A percentile compares a stretch with the other conserved stretches of the same genome.
Conservation (phyloP, 441 rosid species). For the Syzygium syzygioides region DNA sequence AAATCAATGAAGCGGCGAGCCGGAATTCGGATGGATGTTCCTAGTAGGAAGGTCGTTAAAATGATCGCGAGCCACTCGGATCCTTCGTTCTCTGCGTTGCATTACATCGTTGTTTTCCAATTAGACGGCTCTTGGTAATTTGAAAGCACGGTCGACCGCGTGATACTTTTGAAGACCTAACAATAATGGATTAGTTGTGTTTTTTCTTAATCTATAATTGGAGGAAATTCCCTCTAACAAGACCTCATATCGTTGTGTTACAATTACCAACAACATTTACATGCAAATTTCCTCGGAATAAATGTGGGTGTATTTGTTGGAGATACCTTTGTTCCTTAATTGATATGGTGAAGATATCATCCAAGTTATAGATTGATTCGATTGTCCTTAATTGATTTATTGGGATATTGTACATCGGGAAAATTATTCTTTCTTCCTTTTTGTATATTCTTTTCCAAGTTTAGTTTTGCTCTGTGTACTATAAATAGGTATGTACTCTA, state of each 20-base stretch:
- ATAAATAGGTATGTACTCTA: too few species aligned
- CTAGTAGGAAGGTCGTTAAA: background rate
- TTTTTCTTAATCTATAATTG: background rate
- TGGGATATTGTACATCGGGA: too few species aligned
- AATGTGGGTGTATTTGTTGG: background rate
- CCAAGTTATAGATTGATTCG: too few species aligned
- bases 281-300: background rate
- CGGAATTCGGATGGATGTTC: background rate
- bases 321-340: too few species aligned
- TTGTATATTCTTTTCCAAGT: too few species aligned
- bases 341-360: too few species aligned
- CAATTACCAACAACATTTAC: background rate
- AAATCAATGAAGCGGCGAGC: background rate
- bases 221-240: background rate
- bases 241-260: background rate
- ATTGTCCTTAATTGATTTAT: too few species aligned
- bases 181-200: too few species aligned
- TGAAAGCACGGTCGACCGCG: rapidly evolving
- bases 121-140: background rate
- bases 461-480: too few species aligned
- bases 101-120: background rate
- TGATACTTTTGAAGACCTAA: background rate
- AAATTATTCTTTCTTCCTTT: too few species aligned
- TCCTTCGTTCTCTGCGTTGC: background rate
- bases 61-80: background rate